Evolutionary conservation across 768 basidiomycete species (phyloP), one percentile per base, ranked within the genome.

Genomic region (Serpula lacrymans): DNA sequence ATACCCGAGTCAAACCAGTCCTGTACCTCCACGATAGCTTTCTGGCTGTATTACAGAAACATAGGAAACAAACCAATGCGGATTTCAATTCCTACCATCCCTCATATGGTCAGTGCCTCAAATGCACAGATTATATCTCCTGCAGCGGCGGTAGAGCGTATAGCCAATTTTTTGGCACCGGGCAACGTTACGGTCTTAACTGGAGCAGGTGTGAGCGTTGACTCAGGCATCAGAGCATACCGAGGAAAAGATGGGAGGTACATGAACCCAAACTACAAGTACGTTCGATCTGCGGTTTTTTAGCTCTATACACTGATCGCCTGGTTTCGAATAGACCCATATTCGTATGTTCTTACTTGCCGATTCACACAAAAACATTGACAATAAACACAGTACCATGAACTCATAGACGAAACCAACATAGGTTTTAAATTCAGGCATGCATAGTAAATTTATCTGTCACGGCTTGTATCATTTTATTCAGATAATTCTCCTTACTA

Each of bases 161-260:
- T 88, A 40, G 66, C 78, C 4, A 58, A 69, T 2, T 94, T 94
- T 52, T 60, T 95, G 14, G 63, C 70, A 0, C 64, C 70, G 4
- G 89, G 90, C n/a, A 83, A 79, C 59, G 78, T 79, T 34, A 66
- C 83, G 0, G 66, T 92, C 12, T 59, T 97, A 40, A 93, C 91
- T 0, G 93, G 93, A 2, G 95, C 95, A 0, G 95, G 95, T 6
- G 88, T 96, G 49, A 89, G 87, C 58, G 93, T 97, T 21, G 95
- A 97, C 61, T 90, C 87, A 20, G 95, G 95, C 32, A 95, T 98
- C 45, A 72, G 90, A 49, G 92, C 93, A n/a, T 96, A 97, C 63
- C 70, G 93, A 42, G 93, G 93, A 1, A 59, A 57, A 46, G 88
- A 94, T 54, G 93, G 93, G 12, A 69, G 83, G 48, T 91, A 91